phyloP scores from a whole-genome alignment of 2,329 filamentous ascomycete genomes.

The Fusarium fujikuroi region DNA sequence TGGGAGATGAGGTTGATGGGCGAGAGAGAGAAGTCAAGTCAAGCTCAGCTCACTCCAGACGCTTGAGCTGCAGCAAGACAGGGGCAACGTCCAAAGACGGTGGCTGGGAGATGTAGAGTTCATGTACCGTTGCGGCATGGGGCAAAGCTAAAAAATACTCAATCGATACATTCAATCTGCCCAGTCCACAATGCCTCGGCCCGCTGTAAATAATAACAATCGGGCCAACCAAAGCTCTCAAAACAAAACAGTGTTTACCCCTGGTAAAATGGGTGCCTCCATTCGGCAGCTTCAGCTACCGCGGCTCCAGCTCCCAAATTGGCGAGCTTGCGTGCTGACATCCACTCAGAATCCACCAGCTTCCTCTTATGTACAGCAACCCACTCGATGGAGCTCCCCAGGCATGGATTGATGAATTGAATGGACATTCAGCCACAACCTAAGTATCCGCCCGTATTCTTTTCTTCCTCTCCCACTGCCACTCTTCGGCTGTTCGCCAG shows the following conservation, averaged over 20 bases:
- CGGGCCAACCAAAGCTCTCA: constrained; percentile 19
- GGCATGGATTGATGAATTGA: not conserved
- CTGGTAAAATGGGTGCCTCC: constrained; percentile 26
- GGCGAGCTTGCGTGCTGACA: constrained; percentile 28
- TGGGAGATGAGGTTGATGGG: constrained; percentile 34
- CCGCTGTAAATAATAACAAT: constrained; percentile 23
- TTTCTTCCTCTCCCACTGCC: not conserved
- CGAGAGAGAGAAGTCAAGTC: not conserved
- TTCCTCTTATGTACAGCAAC: constrained; percentile 26
- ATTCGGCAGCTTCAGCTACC: constrained; percentile 30
- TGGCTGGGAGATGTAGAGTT: constrained; percentile 33
- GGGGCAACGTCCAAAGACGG: constrained; percentile 22
- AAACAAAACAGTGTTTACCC: constrained; percentile 26
- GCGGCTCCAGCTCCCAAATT: constrained; percentile 30
- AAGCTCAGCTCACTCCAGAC: constrained; percentile 37
- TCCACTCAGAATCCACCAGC: constrained; percentile 11
- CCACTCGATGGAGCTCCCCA: not conserved
- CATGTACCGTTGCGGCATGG: constrained; percentile 2
- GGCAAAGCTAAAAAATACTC: not conserved
- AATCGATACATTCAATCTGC: constrained; percentile 5
- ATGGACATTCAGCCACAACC: not conserved
- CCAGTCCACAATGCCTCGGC: constrained; percentile 29
- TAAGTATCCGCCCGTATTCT: not conserved
- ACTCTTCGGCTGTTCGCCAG: not conserved
- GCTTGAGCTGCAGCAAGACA: constrained; percentile 30